Evolutionary conservation across 345 rosid genomes (phyloP).

Genomic region (Eucalyptus curtisii): DNA sequence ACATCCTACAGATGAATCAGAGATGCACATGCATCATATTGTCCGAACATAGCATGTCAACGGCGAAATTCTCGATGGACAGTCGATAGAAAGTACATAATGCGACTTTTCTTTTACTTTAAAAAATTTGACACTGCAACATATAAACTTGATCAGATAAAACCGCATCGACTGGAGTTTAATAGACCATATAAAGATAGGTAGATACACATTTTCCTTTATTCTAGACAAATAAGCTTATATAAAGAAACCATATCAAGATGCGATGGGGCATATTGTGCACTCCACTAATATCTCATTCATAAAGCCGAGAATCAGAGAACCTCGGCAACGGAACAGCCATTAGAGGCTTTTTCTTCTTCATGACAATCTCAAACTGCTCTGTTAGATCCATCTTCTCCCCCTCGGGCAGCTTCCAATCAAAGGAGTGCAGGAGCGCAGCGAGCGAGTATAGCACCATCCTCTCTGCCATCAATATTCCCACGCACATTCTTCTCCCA

Average conservation of each 20-base stretch:
- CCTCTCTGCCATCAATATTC: conserved; percentile 3
- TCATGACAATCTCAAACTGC: conserved; percentile 1
- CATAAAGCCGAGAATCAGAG: not conserved
- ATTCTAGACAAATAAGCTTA: not conserved
- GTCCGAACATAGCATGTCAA: not conserved
- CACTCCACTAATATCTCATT: not conserved
- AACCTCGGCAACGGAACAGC: not conserved
- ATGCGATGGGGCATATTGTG: not conserved
- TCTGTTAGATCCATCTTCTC: not conserved
- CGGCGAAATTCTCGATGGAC: not conserved
- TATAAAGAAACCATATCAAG: not conserved
- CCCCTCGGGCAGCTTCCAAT: conserved; percentile 1
- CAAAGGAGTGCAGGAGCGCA: not conserved
- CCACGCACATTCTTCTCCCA: conserved; percentile 4
- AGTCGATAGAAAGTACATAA: not conserved
- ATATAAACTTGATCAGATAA: not conserved
- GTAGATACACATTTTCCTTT: not conserved
- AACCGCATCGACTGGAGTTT: not conserved
- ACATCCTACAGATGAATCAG: not conserved
- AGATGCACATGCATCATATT: not conserved
- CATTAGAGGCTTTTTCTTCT: not conserved
- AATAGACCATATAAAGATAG: not conserved
- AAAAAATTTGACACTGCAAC: not conserved
- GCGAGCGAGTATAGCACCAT: not conserved
- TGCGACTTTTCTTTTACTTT: not conserved